A percentile compares a stretch with the other conserved stretches of the same genome.
Evolutionary conservation across 768 basidiomycete genomes (phyloP).

Genomic region (Macrocybe gigantea): DNA sequence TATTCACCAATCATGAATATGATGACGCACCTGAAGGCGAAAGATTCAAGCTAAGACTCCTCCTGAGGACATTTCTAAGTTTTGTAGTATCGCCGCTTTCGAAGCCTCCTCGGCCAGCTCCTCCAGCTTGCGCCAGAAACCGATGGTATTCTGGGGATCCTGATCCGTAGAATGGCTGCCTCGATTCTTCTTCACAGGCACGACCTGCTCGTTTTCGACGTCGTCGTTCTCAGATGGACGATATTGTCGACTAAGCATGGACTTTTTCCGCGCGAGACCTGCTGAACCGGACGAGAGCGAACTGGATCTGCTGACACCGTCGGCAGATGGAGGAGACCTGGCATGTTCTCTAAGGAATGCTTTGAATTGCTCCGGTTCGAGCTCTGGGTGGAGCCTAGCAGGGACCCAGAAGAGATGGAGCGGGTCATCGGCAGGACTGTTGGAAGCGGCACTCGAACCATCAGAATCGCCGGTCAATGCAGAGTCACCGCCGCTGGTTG

Average conservation of each 20-base stretch:
- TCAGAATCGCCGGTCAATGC: slow-evolving; percentile 14
- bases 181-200: slow-evolving; percentile 65
- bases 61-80: slow-evolving; percentile 71
- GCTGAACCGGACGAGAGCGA: slow-evolving; percentile 38
- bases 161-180: slow-evolving; percentile 60
- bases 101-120: slow-evolving; percentile 89
- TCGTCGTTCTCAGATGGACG: slow-evolving; percentile 74
- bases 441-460: slow-evolving; percentile 20
- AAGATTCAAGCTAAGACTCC: slow-evolving; percentile 85
- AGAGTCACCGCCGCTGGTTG: slow-evolving; percentile 19
- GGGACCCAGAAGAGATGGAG: slow-evolving; percentile 98
- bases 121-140: slow-evolving; percentile 92
- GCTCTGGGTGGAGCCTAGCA: slow-evolving; percentile 92
- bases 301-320: slow-evolving; percentile 28
- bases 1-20: slow-evolving; percentile 5
- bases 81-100: slow-evolving; percentile 76
- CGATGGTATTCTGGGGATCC: slow-evolving; percentile 86
- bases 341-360: slow-evolving; percentile 94
- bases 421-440: slow-evolving; percentile 61
- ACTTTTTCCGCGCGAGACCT: slow-evolving; percentile 75
- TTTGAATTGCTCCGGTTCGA: slow-evolving; percentile 93
- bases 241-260: slow-evolving; percentile 94
- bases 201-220: slow-evolving; percentile 58
- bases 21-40: slow-evolving; percentile 73
- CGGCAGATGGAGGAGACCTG: slow-evolving; percentile 48